Conservation (phyloP, 345 rosid genomes). For the Geranium rotundifolium region DNA sequence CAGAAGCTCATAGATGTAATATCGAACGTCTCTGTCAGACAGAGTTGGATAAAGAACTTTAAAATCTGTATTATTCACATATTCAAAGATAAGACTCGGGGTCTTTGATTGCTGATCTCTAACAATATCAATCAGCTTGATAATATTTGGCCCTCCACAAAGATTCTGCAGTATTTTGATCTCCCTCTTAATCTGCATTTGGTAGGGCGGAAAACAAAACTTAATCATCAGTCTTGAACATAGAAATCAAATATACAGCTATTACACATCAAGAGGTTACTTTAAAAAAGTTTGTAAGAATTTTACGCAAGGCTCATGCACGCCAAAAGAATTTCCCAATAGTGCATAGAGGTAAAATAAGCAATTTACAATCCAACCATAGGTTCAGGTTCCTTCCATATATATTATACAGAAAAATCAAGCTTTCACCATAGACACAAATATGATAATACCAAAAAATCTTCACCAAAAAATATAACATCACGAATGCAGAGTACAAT, state of each 20-base stretch:
- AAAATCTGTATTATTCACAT: conserved; percentile 85
- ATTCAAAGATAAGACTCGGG: conserved; percentile 72
- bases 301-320: no score
- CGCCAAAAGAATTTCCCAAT: no score
- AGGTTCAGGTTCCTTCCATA: not conserved
- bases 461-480: not conserved
- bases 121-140: conserved; percentile 88
- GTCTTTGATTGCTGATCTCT: conserved; percentile 61
- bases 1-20: conserved; percentile 78
- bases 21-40: conserved; percentile 75
- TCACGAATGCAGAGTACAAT: no score
- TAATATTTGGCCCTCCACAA: conserved; percentile 93
- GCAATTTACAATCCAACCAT: no score
- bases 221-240: not conserved
- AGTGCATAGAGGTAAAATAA: no score
- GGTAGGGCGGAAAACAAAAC: not conserved
- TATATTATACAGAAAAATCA: not conserved
- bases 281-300: no score
- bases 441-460: not conserved
- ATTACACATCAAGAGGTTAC: not conserved
- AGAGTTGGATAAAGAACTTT: conserved; percentile 92
- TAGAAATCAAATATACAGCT: not conserved
- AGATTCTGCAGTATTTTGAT: conserved; percentile 96
- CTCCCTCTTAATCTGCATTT: conserved; percentile 90
- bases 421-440: not conserved